These are phyloP conservation scores for Turnera subulata DNA, from an alignment of 345 rosid genomes.

Conservation along the genomic window DNA sequence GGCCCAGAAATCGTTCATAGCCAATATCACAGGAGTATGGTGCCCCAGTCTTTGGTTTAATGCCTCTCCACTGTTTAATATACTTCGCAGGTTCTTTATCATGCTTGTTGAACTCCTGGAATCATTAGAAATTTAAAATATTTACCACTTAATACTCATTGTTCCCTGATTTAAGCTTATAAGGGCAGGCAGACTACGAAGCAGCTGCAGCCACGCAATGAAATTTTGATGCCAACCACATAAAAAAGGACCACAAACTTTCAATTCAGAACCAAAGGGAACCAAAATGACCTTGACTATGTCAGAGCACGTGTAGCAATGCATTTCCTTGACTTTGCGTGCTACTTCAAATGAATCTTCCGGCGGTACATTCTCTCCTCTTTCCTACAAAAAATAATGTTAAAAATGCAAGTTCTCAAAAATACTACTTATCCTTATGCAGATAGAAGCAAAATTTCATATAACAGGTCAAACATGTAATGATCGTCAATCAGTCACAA, in stretches of 20 bases:
- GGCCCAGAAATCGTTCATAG: slow-evolving; percentile 95
- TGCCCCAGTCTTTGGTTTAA: slow-evolving; percentile 95
- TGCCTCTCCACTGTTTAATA: slow-evolving; percentile 89
- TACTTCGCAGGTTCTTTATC: slow-evolving; percentile 92
- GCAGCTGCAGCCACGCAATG: background rate
- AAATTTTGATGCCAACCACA: no score
- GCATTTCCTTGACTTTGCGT: slow-evolving; percentile 88
- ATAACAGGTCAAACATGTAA: no score
- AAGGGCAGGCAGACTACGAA: background rate
- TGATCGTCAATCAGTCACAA: no score
- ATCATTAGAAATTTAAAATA: slow-evolving; percentile 11
- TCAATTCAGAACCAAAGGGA: slow-evolving; percentile 4
- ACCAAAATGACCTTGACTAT: slow-evolving; percentile 73
- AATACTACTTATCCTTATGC: no score
- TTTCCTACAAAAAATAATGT: slow-evolving; percentile 57
- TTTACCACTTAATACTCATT: background rate
- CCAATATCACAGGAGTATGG: slow-evolving; percentile 96
- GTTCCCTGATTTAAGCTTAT: slow-evolving; percentile 1
- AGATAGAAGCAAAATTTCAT: no score
- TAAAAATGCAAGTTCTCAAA: no score
- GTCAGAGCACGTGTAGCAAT: slow-evolving; percentile 89
- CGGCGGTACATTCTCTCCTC: slow-evolving; percentile 95
- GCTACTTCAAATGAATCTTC: slow-evolving; percentile 97
- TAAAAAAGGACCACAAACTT: no score
- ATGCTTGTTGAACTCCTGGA: slow-evolving; percentile 92